A percentile compares a stretch with the other conserved stretches of the same genome.
Conservation (phyloP, 2,329 filamentous ascomycete species). For the Domatiomyces globalis region DNA sequence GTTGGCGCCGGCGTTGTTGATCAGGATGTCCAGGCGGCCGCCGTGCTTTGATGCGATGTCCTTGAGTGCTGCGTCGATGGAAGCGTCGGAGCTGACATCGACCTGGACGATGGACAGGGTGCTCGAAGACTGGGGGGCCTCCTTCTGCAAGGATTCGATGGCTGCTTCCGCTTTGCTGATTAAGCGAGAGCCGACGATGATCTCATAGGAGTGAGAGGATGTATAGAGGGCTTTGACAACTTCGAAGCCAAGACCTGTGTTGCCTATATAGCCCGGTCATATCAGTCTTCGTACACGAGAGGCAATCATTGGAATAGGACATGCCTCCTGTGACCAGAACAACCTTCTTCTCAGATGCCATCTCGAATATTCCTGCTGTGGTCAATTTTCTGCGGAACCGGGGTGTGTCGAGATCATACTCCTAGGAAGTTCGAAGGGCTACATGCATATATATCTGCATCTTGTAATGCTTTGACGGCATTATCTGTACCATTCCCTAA, state of each 20-base stretch:
- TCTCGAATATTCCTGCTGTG: too few species aligned
- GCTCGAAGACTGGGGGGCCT: conserved; percentile 30
- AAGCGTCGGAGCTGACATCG: conserved; percentile 40
- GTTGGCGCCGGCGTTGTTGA: conserved; percentile 9
- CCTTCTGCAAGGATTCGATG: conserved; percentile 18
- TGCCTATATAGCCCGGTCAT: conserved; percentile 18
- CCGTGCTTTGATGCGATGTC: conserved; percentile 23
- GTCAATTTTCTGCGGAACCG: too few species aligned
- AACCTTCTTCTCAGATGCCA: too few species aligned
- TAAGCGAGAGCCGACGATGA: conserved; percentile 43
- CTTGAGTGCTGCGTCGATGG: conserved; percentile 30
- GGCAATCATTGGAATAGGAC: too few species aligned
- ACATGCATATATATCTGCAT: too few species aligned
- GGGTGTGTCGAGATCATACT: too few species aligned
- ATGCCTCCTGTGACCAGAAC: too few species aligned
- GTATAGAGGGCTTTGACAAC: conserved; percentile 40
- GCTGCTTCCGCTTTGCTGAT: conserved; percentile 39
- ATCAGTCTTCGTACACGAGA: too few species aligned
- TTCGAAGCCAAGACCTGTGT: conserved; percentile 48
- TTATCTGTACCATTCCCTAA: too few species aligned
- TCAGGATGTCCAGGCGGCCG: conserved; percentile 1
- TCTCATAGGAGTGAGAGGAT: conserved; percentile 37
- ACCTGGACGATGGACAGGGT: conserved; percentile 32
- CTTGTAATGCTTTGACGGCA: too few species aligned
- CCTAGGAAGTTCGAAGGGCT: too few species aligned